phyloP scores from a whole-genome alignment of 805 yeast species.

The Lipomyces orientalis region DNA sequence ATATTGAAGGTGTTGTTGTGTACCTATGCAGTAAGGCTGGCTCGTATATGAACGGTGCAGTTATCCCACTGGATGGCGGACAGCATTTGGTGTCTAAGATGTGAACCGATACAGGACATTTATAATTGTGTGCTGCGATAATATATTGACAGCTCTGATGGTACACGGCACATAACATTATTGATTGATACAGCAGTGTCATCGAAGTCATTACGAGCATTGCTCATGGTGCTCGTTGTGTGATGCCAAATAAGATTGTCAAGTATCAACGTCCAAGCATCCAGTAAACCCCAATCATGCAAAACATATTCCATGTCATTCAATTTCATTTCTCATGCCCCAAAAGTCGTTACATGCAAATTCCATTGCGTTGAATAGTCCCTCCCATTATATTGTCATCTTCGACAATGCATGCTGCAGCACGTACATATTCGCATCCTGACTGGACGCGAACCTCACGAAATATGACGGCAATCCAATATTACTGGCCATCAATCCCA shows the following conservation, averaged over 20 bases:
- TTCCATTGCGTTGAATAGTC: not conserved
- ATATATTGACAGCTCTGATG: not conserved
- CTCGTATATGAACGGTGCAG: constrained; percentile 68
- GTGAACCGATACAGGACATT: constrained; percentile 12
- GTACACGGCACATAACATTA: not conserved
- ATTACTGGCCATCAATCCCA: constrained; percentile 12
- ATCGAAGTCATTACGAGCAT: not conserved
- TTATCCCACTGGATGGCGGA: constrained; percentile 76
- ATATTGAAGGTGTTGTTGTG: constrained; percentile 60
- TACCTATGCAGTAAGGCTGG: constrained; percentile 64
- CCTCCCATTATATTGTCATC: constrained; percentile 1
- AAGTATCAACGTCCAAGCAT: not conserved
- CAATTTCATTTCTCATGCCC: not conserved
- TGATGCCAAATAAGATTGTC: not conserved
- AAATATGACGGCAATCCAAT: constrained; percentile 16
- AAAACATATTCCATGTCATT: not conserved
- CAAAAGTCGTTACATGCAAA: not conserved
- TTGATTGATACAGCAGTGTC: not conserved
- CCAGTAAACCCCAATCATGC: not conserved
- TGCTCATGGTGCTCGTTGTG: not conserved
- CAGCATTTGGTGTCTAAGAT: constrained; percentile 51
- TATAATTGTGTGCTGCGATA: not conserved
- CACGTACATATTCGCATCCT: constrained; percentile 22
- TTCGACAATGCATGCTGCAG: constrained; percentile 12
- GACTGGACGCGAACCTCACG: constrained; percentile 18